These are phyloP conservation scores for Porcisia hertigi DNA, from an alignment of 208 protist genomes.

Conservation along the genomic window DNA sequence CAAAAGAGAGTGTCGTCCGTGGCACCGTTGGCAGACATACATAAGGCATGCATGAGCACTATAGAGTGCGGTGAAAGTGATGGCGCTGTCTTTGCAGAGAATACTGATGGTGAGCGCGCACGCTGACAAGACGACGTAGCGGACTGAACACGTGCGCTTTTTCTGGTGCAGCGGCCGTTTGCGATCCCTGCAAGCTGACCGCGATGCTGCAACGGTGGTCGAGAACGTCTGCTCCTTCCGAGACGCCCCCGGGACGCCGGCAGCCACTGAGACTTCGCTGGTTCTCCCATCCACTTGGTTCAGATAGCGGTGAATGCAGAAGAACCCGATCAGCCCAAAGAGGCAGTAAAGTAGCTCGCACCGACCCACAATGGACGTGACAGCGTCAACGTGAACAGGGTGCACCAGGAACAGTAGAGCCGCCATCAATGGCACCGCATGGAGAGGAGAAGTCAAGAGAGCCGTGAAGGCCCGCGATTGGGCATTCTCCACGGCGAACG, in stretches of 20 bases:
- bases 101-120: conserved; percentile 25
- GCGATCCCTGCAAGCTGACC: not conserved
- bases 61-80: conserved; percentile 68
- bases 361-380: conserved; percentile 81
- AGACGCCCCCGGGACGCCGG: not conserved
- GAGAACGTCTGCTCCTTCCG: not conserved
- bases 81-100: conserved; percentile 77
- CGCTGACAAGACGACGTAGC: conserved; percentile 40
- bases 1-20: conserved; percentile 6
- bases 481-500: not conserved
- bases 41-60: conserved; percentile 50
- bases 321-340: conserved; percentile 59
- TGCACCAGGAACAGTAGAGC: conserved; percentile 75
- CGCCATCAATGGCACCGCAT: conserved; percentile 37
- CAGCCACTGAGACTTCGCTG: not conserved
- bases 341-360: conserved; percentile 75
- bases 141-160: conserved; percentile 19
- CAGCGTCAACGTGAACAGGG: conserved; percentile 89
- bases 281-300: conserved; percentile 9
- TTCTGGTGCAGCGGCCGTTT: not conserved
- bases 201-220: no score
- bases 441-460: conserved; percentile 16
- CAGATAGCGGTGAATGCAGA: conserved; percentile 36
- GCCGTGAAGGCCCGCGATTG: conserved; percentile 1
- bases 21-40: conserved; percentile 28